Evolutionary conservation across 371 early-diverging fungal species (phyloP), one percentile per base, ranked within the genome.

Genomic region (Homolaphlyctis polyrhiza): DNA sequence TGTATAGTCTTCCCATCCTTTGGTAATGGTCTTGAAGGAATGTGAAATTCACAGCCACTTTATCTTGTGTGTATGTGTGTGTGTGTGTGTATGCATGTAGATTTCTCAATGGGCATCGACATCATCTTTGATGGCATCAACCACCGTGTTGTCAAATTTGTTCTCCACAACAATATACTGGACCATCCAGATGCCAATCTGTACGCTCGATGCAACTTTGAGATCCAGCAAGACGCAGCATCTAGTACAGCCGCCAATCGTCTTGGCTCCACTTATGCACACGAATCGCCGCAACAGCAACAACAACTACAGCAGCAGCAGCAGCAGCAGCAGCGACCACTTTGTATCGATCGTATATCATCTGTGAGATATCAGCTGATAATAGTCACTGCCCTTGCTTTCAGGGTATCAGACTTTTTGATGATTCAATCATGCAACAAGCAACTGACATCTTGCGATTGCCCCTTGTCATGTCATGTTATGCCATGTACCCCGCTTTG

Each of bases 81-180:
- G n/a, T n/a, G n/a, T n/a, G n/a, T n/a, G 14, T 45, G 52, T 36
- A 16, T 25, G 29, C n/a, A 35, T 2, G 57, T 23, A 88, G 66
- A 89, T 58, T 89, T 89, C 68, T 81, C 83, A 50, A 57, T 86
- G 39, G 91, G 91, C 0, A 77, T 91, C 23, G 91, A 91, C 68
- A 71, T 90, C 35, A 66, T 89, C 18, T 84, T 91, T 63, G 89
- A 90, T 66, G 90, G 88, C 6, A 65, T 68, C 25, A 68, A 74
- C 1, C 89, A 91, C 67, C 73, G 80, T 3, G 85, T 88, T 66
- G 86, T 85, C 65, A 91, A 90, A 72, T 79, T 91, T 34, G 71
- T 89, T 6, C 70, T 90, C 59, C 90, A 91, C 68, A 81, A 82
- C n/a, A 91, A 91, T 65, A 67, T 85, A 0, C 87, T 87, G 18